A percentile compares a stretch with the other conserved stretches of the same genome.
phyloP scores from a whole-genome alignment of 1,139 yeast genomes.

The Protomyces lactucae-debilis region DNA sequence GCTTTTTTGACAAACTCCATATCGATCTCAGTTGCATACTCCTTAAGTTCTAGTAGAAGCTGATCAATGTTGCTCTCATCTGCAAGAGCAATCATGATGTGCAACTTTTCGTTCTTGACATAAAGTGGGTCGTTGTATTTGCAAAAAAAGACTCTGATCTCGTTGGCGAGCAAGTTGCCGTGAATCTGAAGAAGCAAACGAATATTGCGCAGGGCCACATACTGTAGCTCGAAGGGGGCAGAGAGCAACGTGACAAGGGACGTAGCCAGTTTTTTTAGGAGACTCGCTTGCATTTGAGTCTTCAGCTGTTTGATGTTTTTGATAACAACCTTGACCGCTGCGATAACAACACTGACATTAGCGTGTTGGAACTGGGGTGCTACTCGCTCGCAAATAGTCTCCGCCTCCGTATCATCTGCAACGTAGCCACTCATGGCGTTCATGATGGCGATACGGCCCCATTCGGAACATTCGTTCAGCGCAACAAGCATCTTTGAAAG shows the following conservation, averaged over 20 bases:
- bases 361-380: slow-evolving; percentile 97
- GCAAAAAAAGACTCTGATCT: slow-evolving; percentile 83
- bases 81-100: slow-evolving; percentile 80
- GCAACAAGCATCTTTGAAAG: slow-evolving; percentile 70
- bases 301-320: slow-evolving; percentile 60
- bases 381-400: slow-evolving; percentile 82
- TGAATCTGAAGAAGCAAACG: slow-evolving; percentile 84
- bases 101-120: slow-evolving; percentile 85
- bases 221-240: slow-evolving; percentile 89
- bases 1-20: slow-evolving; percentile 80
- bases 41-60: slow-evolving; percentile 78
- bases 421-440: slow-evolving; percentile 70
- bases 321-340: slow-evolving; percentile 76
- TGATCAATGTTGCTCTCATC: slow-evolving; percentile 63
- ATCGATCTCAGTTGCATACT: slow-evolving; percentile 90
- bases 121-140: slow-evolving; percentile 94
- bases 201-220: slow-evolving; percentile 87
- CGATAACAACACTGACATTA: slow-evolving; percentile 89
- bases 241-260: slow-evolving; percentile 81
- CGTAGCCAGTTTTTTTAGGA: slow-evolving; percentile 74
- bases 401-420: slow-evolving; percentile 62
- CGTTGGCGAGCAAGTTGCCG: slow-evolving; percentile 72
- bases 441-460: slow-evolving; percentile 93
- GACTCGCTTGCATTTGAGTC: slow-evolving; percentile 44
- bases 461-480: slow-evolving; percentile 93